Conservation (phyloP, 306 rosid species). For the Castanopsis chinensis region DNA sequence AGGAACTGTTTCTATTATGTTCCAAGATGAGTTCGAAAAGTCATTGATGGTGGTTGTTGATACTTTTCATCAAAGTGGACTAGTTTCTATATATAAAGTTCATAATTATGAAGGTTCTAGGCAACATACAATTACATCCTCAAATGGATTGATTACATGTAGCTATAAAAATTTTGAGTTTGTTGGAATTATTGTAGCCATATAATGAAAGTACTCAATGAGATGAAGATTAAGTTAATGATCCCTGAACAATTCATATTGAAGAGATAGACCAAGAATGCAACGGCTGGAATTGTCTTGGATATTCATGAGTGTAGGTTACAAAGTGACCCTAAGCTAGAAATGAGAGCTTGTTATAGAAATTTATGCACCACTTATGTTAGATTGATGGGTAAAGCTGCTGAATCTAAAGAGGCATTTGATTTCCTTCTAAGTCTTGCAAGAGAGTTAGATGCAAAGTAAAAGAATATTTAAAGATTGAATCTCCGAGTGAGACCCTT, state of each 20-base stretch:
- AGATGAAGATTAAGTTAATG: not conserved
- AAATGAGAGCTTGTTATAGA: not conserved
- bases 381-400: no score
- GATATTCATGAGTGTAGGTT: not conserved
- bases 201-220: not conserved
- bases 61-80: not conserved
- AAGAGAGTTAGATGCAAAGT: no score
- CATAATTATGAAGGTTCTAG: no score
- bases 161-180: not conserved
- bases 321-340: not conserved
- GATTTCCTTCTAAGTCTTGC: no score
- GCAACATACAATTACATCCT: no score
- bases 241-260: not conserved
- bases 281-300: not conserved
- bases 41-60: not conserved
- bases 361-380: no score
- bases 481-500: no score
- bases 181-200: not conserved
- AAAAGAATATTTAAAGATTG: no score
- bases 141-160: not conserved
- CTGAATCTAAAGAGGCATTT: no score
- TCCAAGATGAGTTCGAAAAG: not conserved
- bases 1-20: not conserved
- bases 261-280: not conserved
- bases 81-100: no score